Evolutionary conservation across 768 basidiomycete species (phyloP), one percentile per base, ranked within the genome.

Genomic region (Phanerochaete carnosa): DNA sequence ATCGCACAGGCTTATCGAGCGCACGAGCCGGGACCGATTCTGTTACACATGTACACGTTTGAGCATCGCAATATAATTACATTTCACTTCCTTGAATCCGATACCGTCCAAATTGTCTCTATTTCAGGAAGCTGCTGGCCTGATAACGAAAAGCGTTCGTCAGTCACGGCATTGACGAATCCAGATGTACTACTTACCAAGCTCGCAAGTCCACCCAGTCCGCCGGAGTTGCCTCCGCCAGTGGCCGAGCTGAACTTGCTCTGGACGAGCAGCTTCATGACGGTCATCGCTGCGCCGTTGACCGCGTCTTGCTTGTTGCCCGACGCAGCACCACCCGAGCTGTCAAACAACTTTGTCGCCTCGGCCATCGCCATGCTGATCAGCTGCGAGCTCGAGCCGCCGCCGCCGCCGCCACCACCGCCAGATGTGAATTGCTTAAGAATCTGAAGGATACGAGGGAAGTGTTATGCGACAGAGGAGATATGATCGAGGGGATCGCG

Each of bases 341-440:
- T 74, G 66, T 92, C 90, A 65, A 94, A 90, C 52, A 92, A 74
- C 70, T 91, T 89, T 16, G 82, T 76, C 0, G 86, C 89, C 65
- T 95, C 88, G 0, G 84, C 83, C 92, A 96, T 93, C 3, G 94
- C 94, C 72, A 93, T 73, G 67, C 89, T 89, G 73, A 96, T 86
- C 61, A 95, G 76, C 72, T 95, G 72, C 39, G 84, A 84, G 70
- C 82, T 79, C 53, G 77, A 79, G 49, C 79, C 75, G 28, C 77
- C 80, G 7, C 81, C 73, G 5, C 69, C 60, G 35, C 70, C 74
- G 16, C 70, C 67, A 30, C 74, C 62, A 1, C 74, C 37, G 19
- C 87, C 83, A 3, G 82, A 83, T 1, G 88, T 87, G 76, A 90
- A 90, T 65, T 79, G 68, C 75, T 92, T 87, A 60, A 92, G 70